phyloP scores from a whole-genome alignment of 768 basidiomycete species.

The Wakefieldia striispora region DNA sequence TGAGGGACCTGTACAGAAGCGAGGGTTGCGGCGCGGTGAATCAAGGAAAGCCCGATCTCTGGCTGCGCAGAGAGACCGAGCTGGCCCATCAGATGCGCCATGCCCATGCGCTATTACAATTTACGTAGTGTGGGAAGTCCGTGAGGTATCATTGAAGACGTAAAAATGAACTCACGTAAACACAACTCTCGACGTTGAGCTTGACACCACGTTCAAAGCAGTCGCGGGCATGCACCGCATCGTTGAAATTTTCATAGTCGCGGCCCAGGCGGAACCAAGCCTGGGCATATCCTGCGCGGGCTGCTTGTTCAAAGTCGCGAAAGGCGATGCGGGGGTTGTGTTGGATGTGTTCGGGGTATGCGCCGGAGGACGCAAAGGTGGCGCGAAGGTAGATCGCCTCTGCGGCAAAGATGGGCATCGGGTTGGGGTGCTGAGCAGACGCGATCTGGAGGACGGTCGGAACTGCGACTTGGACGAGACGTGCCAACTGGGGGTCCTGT shows the following conservation, averaged over 20 bases:
- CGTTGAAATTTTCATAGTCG: constrained; percentile 88
- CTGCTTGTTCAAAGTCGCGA: constrained; percentile 84
- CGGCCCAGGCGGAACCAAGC: constrained; percentile 92
- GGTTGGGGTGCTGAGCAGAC: constrained; percentile 32
- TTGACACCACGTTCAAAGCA: constrained; percentile 86
- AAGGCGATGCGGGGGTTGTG: constrained; percentile 80
- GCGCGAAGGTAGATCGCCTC: constrained; percentile 79
- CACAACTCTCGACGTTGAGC: constrained; percentile 71
- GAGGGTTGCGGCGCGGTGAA: constrained; percentile 74
- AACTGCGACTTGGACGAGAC: constrained; percentile 63
- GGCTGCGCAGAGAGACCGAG: constrained; percentile 59
- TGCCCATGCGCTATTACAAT: constrained; percentile 73
- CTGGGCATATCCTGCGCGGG: constrained; percentile 68
- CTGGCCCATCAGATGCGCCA: constrained; percentile 90
- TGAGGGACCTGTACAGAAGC: constrained; percentile 78
- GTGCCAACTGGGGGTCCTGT: constrained; percentile 55
- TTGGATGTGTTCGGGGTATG: constrained; percentile 60
- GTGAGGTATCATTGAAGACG: neutral
- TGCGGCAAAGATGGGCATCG: constrained; percentile 46
- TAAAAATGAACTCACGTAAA: constrained; percentile 56
- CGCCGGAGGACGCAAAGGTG: constrained; percentile 68
- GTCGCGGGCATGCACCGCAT: constrained; percentile 68
- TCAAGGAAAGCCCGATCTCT: constrained; percentile 61
- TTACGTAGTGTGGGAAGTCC: constrained; percentile 5
- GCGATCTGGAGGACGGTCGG: constrained; percentile 61